A percentile compares a stretch with the other conserved stretches of the same genome.
These are phyloP conservation scores for Xylaria cubensis DNA, from an alignment of 495 filamentous ascomycete species.

Conservation along the genomic window DNA sequence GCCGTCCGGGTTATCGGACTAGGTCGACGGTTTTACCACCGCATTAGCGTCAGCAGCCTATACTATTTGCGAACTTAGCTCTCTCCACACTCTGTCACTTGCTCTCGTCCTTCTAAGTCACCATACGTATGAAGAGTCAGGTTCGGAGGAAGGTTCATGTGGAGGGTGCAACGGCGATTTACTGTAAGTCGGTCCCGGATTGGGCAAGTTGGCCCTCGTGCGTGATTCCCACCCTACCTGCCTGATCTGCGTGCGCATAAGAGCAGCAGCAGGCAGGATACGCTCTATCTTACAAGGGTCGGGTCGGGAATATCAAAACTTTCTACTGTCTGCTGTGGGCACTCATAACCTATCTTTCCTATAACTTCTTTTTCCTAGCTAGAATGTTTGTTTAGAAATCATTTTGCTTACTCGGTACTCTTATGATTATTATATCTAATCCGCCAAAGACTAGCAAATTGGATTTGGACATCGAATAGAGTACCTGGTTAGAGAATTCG, in stretches of 20 bases:
- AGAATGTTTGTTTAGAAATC: background rate
- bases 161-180: slow-evolving; percentile 7
- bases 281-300: background rate
- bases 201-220: background rate
- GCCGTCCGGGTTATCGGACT: background rate
- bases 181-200: slow-evolving; percentile 1
- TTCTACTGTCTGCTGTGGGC: background rate
- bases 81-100: slow-evolving; percentile 15
- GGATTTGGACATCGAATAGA: background rate
- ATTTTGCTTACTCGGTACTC: background rate
- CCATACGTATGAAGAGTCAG: slow-evolving; percentile 8
- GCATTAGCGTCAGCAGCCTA: slow-evolving; percentile 14
- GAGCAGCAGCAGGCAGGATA: background rate
- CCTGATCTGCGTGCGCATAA: slow-evolving; percentile 1
- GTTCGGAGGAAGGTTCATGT: slow-evolving; percentile 5
- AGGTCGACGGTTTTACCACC: background rate
- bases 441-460: background rate
- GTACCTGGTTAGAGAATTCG: background rate
- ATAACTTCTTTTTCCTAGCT: background rate
- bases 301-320: background rate
- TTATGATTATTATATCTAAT: background rate
- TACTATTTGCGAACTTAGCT: slow-evolving; percentile 20
- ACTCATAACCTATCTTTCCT: background rate
- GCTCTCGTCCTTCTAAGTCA: slow-evolving; percentile 9
- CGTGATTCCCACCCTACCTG: background rate